Percentiles rank a stretch among this genome's conserved stretches.
Evolutionary conservation across 2,329 filamentous ascomycete genomes (phyloP).

Genomic region (Trichoderma sp.): DNA sequence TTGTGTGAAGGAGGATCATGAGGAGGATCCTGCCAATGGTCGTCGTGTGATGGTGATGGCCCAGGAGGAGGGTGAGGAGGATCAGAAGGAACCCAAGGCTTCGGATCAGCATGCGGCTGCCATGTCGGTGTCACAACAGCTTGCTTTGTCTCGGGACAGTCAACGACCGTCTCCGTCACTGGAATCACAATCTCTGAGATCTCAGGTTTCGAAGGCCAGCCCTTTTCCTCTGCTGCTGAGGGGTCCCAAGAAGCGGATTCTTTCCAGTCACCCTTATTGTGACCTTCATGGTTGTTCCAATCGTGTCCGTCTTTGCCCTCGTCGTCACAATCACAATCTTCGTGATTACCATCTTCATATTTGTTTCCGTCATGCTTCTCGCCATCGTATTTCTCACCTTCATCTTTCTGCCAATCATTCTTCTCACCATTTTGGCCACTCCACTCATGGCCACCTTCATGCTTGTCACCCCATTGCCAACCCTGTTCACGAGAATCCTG

Average conservation of each 20-base stretch:
- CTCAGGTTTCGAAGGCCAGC: neutral
- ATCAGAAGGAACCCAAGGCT: neutral
- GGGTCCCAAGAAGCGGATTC: neutral
- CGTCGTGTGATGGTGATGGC: neutral
- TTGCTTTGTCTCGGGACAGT: slow-evolving; percentile 3
- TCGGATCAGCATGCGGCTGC: neutral
- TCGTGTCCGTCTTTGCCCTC: neutral
- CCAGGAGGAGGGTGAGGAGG: neutral
- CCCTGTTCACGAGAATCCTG: neutral
- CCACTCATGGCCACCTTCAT: neutral
- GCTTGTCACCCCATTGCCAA: neutral
- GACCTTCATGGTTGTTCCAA: neutral
- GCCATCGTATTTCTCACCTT: neutral
- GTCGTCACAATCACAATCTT: neutral
- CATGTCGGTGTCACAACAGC: neutral
- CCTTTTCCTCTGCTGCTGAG: neutral
- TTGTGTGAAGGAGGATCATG: neutral
- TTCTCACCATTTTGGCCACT: neutral
- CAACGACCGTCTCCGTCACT: neutral
- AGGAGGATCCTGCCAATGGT: neutral
- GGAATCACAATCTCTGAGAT: neutral
- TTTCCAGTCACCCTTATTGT: neutral
- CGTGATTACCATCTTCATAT: too few relatives aligned
- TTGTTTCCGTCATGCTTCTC: neutral
- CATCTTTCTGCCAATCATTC: neutral